Evolutionary conservation across 2,329 filamentous ascomycete species (phyloP).

Genomic region (Botrytis tulipae): DNA sequence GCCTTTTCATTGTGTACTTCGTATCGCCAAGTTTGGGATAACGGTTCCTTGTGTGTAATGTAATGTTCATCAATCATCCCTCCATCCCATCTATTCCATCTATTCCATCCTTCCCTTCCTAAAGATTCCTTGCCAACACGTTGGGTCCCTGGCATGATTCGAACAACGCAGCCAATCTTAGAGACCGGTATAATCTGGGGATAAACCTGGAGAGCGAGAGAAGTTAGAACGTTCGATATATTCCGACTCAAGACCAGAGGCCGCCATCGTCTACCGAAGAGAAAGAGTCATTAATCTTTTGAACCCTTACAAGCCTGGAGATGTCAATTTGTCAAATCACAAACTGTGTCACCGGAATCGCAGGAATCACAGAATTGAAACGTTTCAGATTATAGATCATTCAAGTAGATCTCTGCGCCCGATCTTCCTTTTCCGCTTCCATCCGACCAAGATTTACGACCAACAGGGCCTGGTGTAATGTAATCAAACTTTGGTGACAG

Average conservation of each 20-base stretch:
- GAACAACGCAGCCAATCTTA: neutral
- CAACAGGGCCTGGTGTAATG: neutral
- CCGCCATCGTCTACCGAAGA: too few relatives aligned
- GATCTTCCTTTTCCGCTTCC: conserved; percentile 7
- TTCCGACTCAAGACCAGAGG: neutral
- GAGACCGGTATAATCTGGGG: neutral
- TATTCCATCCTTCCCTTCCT: neutral
- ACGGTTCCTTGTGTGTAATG: neutral
- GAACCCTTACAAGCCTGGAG: neutral
- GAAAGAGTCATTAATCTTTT: neutral
- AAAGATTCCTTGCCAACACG: neutral
- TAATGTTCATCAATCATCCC: neutral
- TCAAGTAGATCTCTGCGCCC: conserved; percentile 3
- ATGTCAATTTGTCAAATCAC: neutral
- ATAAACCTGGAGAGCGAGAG: conserved; percentile 1
- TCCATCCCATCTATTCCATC: neutral
- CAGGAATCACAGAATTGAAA: conserved; percentile 2
- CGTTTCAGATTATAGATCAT: conserved; percentile 10
- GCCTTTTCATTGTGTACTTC: neutral
- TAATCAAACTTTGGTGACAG: too few relatives aligned
- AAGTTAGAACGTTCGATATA: neutral
- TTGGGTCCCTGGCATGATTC: neutral
- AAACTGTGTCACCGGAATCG: neutral
- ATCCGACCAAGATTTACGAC: neutral
- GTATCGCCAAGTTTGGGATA: neutral